These are phyloP conservation scores for Tylopilus sp. DNA, from an alignment of 1,284 basidiomycete species.

Conservation along the genomic window DNA sequence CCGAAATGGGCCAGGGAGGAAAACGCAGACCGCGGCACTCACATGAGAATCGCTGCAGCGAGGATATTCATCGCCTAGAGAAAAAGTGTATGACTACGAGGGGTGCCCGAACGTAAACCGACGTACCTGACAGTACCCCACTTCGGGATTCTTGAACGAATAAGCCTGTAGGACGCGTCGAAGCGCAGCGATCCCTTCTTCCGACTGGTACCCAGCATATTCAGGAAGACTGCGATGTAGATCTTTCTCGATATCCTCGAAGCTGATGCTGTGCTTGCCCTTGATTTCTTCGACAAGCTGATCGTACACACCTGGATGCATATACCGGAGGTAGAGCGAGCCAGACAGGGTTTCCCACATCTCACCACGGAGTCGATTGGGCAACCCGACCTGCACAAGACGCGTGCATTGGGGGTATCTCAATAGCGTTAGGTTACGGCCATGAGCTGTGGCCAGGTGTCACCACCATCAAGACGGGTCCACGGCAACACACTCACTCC, in stretches of 20 bases:
- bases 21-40: slow-evolving; percentile 25
- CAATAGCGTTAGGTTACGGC: slow-evolving; percentile 86
- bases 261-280: slow-evolving; percentile 82
- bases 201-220: slow-evolving; percentile 90
- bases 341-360: slow-evolving; percentile 99
- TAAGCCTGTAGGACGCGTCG: slow-evolving; percentile 94
- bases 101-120: not conserved
- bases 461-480: slow-evolving; percentile 5
- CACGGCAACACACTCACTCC: slow-evolving; percentile 46
- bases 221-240: slow-evolving; percentile 92
- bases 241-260: slow-evolving; percentile 99
- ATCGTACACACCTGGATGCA: slow-evolving; percentile 85
- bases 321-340: slow-evolving; percentile 87
- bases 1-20: slow-evolving; percentile 15
- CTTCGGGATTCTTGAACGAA: slow-evolving; percentile 94
- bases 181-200: slow-evolving; percentile 81
- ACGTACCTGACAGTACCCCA: slow-evolving; percentile 79
- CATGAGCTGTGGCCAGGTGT: slow-evolving; percentile 55
- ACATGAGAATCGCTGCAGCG: slow-evolving; percentile 88
- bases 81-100: slow-evolving; percentile 18
- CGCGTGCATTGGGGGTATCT: slow-evolving; percentile 97
- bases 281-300: slow-evolving; percentile 75
- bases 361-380: slow-evolving; percentile 92
- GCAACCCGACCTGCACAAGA: slow-evolving; percentile 94
- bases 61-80: slow-evolving; percentile 90